A percentile compares a stretch with the other conserved stretches of the same genome.
phyloP scores from a whole-genome alignment of 2,329 filamentous ascomycete genomes.

The Lithohypha guttulata region DNA sequence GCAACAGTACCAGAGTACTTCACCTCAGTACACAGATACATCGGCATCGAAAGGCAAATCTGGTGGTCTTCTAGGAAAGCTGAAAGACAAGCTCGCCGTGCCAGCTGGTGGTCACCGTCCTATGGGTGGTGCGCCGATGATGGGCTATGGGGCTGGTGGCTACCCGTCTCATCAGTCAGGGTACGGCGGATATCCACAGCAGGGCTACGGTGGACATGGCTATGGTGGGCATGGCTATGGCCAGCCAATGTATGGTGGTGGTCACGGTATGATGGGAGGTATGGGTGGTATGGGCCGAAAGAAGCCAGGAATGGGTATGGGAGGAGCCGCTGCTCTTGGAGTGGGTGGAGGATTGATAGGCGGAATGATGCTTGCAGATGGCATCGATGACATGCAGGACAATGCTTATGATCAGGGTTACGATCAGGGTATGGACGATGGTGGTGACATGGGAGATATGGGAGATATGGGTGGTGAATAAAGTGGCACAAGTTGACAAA shows the following conservation, averaged over 20 bases:
- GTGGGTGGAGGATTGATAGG: conserved; percentile 72
- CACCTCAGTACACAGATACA: conserved; percentile 24
- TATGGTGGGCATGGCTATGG: conserved; percentile 23
- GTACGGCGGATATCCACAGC: conserved; percentile 26
- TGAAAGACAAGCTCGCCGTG: conserved; percentile 36
- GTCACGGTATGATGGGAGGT: conserved; percentile 17
- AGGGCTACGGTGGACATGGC: conserved; percentile 24
- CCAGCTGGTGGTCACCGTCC: conserved; percentile 16
- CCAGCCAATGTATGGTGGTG: conserved; percentile 9
- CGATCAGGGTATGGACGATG: conserved; percentile 25
- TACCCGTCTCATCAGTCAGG: conserved; percentile 21
- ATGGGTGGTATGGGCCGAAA: conserved; percentile 26
- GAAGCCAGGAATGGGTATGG: background rate
- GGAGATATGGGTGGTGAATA: conserved; percentile 1
- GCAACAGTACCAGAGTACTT: conserved; percentile 10
- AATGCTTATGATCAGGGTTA: conserved; percentile 47
- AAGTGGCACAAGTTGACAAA: background rate
- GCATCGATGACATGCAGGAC: conserved; percentile 52
- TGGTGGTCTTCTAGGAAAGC: conserved; percentile 39
- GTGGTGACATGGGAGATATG: conserved; percentile 16
- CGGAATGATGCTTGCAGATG: conserved; percentile 59
- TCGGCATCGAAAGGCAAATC: conserved; percentile 25
- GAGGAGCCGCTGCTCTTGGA: conserved; percentile 64
- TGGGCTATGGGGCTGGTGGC: conserved; percentile 7
- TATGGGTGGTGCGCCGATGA: background rate